A percentile compares a stretch with the other conserved stretches of the same genome.
Conservation (phyloP, 495 filamentous ascomycete genomes). For the Lasiosphaeria miniovina region DNA sequence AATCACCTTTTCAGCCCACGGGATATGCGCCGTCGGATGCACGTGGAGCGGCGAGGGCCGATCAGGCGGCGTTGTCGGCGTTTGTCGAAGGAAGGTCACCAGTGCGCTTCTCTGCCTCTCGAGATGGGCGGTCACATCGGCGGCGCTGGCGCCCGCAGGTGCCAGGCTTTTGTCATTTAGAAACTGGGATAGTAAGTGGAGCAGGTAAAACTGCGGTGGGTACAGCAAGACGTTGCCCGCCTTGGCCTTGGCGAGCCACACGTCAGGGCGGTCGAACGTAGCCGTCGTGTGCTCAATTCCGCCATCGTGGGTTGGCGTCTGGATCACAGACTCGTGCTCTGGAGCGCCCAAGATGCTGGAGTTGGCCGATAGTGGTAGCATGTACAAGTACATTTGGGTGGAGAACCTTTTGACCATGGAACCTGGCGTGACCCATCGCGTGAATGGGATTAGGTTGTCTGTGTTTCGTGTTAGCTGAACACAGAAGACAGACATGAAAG, state of each 20-base stretch:
- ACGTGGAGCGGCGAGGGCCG: conserved; percentile 1
- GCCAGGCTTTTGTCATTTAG: conserved; percentile 29
- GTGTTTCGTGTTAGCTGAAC: background rate
- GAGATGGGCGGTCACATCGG: conserved; percentile 38
- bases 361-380: conserved; percentile 61
- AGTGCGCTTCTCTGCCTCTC: conserved; percentile 55
- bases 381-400: conserved; percentile 95
- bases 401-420: conserved; percentile 71
- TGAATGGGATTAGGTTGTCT: conserved; percentile 77
- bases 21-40: conserved; percentile 43
- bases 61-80: conserved; percentile 27
- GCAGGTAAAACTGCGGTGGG: conserved; percentile 83
- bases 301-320: conserved; percentile 73
- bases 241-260: conserved; percentile 64
- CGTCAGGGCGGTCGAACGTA: conserved; percentile 63
- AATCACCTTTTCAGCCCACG: conserved; percentile 79
- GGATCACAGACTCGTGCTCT: conserved; percentile 39
- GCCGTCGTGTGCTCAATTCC: conserved; percentile 83
- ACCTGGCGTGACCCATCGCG: conserved; percentile 83
- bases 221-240: conserved; percentile 74
- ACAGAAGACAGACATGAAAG: background rate
- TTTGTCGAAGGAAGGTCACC: conserved; percentile 51
- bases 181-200: conserved; percentile 63
- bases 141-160: conserved; percentile 21
- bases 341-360: background rate